Conservation (phyloP, 805 yeast species). For the Hanseniaspora valbyensis region DNA sequence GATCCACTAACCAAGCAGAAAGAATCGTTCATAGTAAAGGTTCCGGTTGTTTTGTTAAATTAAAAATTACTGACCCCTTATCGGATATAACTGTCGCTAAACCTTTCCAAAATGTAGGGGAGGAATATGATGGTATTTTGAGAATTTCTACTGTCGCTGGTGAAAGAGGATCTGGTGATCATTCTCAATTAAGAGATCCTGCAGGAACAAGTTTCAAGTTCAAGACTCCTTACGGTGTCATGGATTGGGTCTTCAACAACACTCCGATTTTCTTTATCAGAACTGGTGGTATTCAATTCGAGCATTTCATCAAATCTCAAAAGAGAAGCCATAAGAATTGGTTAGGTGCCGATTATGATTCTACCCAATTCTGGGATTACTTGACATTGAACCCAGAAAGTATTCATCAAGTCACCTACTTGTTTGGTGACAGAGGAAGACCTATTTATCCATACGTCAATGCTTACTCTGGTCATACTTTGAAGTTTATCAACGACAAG, state of each 20-base stretch:
- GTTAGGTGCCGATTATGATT: slow-evolving; percentile 35
- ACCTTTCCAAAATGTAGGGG: slow-evolving; percentile 34
- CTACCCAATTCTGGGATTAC: slow-evolving; percentile 49
- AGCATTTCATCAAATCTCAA: slow-evolving; percentile 80
- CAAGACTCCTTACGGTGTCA: slow-evolving; percentile 62
- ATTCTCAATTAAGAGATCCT: slow-evolving; percentile 80
- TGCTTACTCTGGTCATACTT: slow-evolving; percentile 57
- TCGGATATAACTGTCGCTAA: slow-evolving; percentile 40
- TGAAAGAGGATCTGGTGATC: slow-evolving; percentile 50
- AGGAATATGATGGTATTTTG: slow-evolving; percentile 33
- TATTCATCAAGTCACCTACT: slow-evolving; percentile 45
- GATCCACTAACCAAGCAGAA: slow-evolving; percentile 51
- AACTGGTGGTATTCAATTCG: slow-evolving; percentile 70
- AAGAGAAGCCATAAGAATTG: slow-evolving; percentile 60
- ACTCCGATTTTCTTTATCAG: slow-evolving; percentile 78
- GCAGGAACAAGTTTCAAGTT: slow-evolving; percentile 74
- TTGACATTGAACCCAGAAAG: slow-evolving; percentile 44
- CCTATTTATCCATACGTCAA: slow-evolving; percentile 46
- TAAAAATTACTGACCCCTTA: slow-evolving; percentile 48
- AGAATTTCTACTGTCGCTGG: slow-evolving; percentile 80
- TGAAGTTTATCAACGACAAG: slow-evolving; percentile 43
- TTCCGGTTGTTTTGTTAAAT: slow-evolving; percentile 50
- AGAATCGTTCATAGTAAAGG: slow-evolving; percentile 62
- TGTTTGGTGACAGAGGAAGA: slow-evolving; percentile 52
- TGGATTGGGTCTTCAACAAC: slow-evolving; percentile 75